A percentile compares a stretch with the other conserved stretches of the same genome.
Evolutionary conservation across 2,329 filamentous ascomycete species (phyloP).

Genomic region (Phyllosticta citrichinensis): DNA sequence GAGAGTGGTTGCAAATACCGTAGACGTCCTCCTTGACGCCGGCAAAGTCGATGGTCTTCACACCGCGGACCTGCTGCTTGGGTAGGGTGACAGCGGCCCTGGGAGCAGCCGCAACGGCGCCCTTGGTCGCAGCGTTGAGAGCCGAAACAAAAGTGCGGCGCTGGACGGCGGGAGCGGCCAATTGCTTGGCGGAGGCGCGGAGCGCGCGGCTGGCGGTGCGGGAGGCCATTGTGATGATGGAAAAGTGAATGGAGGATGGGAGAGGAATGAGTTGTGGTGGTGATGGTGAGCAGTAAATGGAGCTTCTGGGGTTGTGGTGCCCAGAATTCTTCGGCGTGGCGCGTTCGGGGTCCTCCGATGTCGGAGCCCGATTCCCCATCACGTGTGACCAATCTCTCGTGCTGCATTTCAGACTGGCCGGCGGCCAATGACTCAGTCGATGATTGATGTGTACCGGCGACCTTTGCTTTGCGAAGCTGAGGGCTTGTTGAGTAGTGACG

Average conservation of each 20-base stretch:
- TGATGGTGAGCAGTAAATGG: conserved; percentile 4
- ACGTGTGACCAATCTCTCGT: conserved; percentile 4
- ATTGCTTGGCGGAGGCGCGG: conserved; percentile 46
- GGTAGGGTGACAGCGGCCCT: conserved; percentile 36
- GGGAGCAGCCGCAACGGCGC: conserved; percentile 36
- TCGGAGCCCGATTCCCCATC: conserved; percentile 3
- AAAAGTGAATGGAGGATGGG: conserved; percentile 15
- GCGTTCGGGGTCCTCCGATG: conserved; percentile 7
- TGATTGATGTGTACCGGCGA: not conserved
- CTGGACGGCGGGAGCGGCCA: conserved; percentile 41
- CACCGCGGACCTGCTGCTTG: conserved; percentile 66
- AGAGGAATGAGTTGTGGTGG: conserved; percentile 15
- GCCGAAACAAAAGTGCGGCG: conserved; percentile 51
- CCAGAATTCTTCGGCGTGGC: conserved; percentile 5
- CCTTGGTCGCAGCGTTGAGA: conserved; percentile 38
- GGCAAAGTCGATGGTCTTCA: conserved; percentile 99
- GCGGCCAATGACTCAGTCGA: not conserved
- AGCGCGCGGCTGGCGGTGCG: conserved; percentile 58
- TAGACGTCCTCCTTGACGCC: conserved; percentile 91
- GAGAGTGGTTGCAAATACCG: conserved; percentile 46
- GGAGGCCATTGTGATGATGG: conserved; percentile 59
- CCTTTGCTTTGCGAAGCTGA: not conserved
- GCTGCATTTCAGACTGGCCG: not conserved
- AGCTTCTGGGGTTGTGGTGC: not conserved
- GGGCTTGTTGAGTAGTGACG: not conserved